phyloP scores from a whole-genome alignment of 2,329 filamentous ascomycete species.

The Venturia nashicola region DNA sequence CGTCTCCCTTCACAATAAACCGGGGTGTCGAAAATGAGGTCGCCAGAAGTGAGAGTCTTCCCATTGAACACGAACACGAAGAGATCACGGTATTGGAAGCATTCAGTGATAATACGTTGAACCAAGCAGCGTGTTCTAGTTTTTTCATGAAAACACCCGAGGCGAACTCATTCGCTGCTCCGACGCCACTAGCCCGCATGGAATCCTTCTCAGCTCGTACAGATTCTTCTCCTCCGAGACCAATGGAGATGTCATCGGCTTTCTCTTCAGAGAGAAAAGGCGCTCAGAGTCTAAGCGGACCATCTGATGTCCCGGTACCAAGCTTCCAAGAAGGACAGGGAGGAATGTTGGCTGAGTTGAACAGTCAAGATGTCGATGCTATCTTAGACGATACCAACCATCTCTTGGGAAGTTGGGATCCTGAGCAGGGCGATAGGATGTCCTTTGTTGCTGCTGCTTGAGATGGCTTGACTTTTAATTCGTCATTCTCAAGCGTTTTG shows the following conservation, averaged over 20 bases:
- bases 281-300: not conserved
- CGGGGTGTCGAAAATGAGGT: not conserved
- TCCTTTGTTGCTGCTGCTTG: not conserved
- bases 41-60: not conserved
- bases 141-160: not conserved
- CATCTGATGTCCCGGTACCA: not conserved
- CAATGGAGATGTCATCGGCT: not conserved
- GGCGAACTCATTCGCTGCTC: not conserved
- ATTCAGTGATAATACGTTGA: no score
- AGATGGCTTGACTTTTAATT: not conserved
- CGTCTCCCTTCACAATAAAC: not conserved
- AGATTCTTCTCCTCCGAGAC: not conserved
- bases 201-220: not conserved
- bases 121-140: not conserved
- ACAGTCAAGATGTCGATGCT: not conserved
- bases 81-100: not conserved
- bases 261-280: not conserved
- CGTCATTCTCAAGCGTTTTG: not conserved
- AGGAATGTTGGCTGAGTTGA: not conserved
- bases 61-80: not conserved
- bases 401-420: not conserved
- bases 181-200: not conserved
- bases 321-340: not conserved
- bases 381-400: not conserved
- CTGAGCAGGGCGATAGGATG: not conserved